Evolutionary conservation across 2,329 filamentous ascomycete genomes (phyloP), one percentile per base, ranked within the genome.

Genomic region (Meredithiella fracta): DNA sequence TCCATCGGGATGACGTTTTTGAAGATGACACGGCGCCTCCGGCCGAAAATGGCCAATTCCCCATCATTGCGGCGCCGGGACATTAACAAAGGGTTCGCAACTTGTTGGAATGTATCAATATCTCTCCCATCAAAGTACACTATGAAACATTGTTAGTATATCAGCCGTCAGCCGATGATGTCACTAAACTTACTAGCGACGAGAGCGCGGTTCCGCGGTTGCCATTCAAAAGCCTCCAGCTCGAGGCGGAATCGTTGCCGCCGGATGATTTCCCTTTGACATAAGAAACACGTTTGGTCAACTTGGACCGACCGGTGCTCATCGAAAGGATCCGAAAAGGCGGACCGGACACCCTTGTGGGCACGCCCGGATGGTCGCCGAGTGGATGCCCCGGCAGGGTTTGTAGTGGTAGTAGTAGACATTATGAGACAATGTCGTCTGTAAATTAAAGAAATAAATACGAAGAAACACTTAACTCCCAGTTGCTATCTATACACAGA

Each of bases 1-100:
- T 58, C 56, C 49, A 58, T 51, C 47, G 56, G 47, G 31, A 58
- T 55, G 40, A 44, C 53, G 53, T 58, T 58, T 29, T 58, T 58
- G 53, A 58, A 58, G 38, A 58, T 52, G 47, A 58, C 56, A 31
- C 53, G 56, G 22, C 56, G 56, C 14, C 53, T 47, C 3, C 44
- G 40, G 20, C 53, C 49, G 4, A 52, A 58, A 11, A 58, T 47
- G 8, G 42, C 50, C 8, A 58, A 37, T 34, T 58, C 56, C 15
- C 56, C 56, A 23, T 58, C 56, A 29, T 25, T 52, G 38, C 56
- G 56, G 29, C 56, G 56, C n/a, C 56, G 53, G 25, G 47, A 52
- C 20, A 44, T 38, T 22, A 58, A 47, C 26, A 58, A 49, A 9
- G 49, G 38, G n/a, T 25, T 29, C n/a, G 47, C 25, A 23, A 58